Conservation (phyloP, 179 eudicot genomes). For the Sideroxylon spinosum region DNA sequence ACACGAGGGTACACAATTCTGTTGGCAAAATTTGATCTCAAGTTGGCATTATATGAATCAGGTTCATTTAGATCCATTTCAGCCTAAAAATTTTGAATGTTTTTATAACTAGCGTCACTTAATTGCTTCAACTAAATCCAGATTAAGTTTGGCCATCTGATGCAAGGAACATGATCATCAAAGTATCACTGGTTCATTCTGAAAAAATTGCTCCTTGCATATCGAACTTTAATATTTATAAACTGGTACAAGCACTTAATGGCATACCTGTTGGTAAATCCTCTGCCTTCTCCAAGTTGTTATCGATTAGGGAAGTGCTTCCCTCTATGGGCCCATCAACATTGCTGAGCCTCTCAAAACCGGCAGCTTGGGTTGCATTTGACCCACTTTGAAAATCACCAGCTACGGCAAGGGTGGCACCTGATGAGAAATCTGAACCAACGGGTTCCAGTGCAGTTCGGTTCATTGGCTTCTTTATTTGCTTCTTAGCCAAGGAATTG, state of each 20-base stretch:
- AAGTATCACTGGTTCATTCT: background rate
- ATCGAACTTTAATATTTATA: background rate
- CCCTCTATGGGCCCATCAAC: conserved; percentile 54
- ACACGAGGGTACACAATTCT: conserved; percentile 10
- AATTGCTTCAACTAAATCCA: background rate
- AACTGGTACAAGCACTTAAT: conserved; percentile 7
- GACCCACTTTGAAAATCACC: conserved; percentile 40
- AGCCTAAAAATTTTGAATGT: background rate
- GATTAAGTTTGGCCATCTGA: background rate
- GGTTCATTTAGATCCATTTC: background rate
- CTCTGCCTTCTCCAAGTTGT: conserved; percentile 49
- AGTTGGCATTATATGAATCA: background rate
- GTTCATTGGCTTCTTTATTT: conserved; percentile 42
- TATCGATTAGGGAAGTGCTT: conserved; percentile 41
- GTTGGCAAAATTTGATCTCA: background rate
- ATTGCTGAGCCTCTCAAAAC: conserved; percentile 38
- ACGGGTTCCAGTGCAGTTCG: conserved; percentile 52
- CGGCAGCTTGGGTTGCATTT: conserved; percentile 32
- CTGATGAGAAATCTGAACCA: conserved; percentile 70
- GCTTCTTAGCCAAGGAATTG: conserved; percentile 43
- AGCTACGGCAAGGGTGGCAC: conserved; percentile 60
- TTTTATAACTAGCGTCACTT: background rate
- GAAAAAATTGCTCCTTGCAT: background rate
- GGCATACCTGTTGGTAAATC: conserved; percentile 52
- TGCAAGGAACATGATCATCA: background rate